Percentiles rank a stretch among this genome's conserved stretches.
Evolutionary conservation across 768 basidiomycete genomes (phyloP).

Genomic region (Panaeolus papilionaceus): DNA sequence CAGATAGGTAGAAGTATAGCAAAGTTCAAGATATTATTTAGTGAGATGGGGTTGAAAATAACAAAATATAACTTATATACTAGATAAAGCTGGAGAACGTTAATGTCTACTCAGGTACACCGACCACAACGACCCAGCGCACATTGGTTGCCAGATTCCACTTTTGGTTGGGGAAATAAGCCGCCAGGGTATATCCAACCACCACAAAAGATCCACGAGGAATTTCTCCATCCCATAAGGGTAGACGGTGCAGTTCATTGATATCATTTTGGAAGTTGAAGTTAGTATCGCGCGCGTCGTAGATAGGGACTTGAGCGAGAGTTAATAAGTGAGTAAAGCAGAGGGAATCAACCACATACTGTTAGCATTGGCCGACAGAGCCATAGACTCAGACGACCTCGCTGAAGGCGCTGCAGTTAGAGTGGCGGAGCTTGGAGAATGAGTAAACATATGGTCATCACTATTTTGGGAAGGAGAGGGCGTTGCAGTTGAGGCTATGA

Average conservation of each 20-base stretch:
- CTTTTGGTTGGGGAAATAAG: background rate
- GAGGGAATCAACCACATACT: background rate
- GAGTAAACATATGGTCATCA: background rate
- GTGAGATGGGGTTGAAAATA: too few species aligned
- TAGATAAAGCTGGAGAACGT: too few species aligned
- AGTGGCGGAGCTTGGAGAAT: background rate
- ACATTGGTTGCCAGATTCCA: constrained; percentile 18
- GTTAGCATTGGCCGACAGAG: background rate
- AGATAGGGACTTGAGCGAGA: constrained; percentile 16
- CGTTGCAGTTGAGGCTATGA: background rate
- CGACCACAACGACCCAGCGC: constrained; percentile 17
- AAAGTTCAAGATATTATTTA: too few species aligned
- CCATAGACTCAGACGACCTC: background rate
- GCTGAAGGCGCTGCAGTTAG: background rate
- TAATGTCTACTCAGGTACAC: constrained; percentile 17
- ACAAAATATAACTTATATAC: too few species aligned
- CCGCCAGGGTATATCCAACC: constrained; percentile 14
- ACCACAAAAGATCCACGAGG: constrained; percentile 17
- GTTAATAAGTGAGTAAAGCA: background rate
- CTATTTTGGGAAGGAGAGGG: background rate
- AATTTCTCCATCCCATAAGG: constrained; percentile 14
- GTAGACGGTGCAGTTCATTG: background rate
- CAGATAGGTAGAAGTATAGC: too few species aligned
- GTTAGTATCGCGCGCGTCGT: constrained; percentile 8
- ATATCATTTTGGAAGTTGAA: constrained; percentile 15